Evolutionary conservation across 768 basidiomycete species (phyloP).

Genomic region (Psilocybe cubensis): DNA sequence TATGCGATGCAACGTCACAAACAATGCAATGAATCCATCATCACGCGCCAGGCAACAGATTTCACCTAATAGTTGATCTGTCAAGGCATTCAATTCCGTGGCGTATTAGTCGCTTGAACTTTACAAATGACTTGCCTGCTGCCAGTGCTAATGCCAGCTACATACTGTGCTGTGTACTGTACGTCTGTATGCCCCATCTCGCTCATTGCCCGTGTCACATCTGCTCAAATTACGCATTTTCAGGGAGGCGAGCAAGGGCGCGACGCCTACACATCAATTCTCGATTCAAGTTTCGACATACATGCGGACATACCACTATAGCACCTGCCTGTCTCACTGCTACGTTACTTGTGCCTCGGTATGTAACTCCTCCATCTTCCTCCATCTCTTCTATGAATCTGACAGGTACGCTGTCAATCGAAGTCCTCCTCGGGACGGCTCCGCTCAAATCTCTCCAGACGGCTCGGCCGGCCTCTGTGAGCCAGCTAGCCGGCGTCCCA

Average conservation of each 20-base stretch:
- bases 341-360: too few relatives aligned
- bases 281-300: background rate
- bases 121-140: background rate
- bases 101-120: background rate
- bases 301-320: background rate
- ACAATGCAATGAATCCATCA: background rate
- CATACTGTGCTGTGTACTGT: too few relatives aligned
- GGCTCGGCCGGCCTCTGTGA: background rate
- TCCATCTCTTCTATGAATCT: too few relatives aligned
- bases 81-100: background rate
- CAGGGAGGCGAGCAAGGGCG: background rate
- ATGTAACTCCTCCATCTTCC: too few relatives aligned
- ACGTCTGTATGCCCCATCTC: background rate
- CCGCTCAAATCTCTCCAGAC: slow-evolving; percentile 1
- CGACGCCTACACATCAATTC: background rate
- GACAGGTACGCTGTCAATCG: too few relatives aligned
- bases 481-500: background rate
- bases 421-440: background rate
- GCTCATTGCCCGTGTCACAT: background rate
- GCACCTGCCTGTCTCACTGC: background rate
- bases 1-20: background rate
- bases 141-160: too few relatives aligned
- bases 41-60: slow-evolving; percentile 2
- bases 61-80: slow-evolving; percentile 4
- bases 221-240: background rate